Conservation (phyloP, 257 asterid genomes). For the Solanum pennellii region DNA sequence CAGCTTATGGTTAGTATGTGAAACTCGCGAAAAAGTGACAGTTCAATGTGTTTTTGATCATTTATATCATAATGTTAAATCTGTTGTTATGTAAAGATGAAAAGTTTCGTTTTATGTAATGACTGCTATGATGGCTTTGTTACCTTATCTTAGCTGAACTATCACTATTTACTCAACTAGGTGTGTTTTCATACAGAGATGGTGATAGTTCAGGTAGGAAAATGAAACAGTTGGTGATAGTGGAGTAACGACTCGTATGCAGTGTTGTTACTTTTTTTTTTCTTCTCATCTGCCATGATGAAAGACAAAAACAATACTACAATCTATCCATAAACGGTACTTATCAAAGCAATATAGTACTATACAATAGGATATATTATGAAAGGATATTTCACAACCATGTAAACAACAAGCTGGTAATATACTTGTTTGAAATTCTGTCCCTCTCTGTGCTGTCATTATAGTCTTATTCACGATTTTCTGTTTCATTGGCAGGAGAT, state of each 20-base stretch:
- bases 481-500: constrained; percentile 45
- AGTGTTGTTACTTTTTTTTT: neutral
- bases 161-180: neutral
- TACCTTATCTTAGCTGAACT: neutral
- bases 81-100: neutral
- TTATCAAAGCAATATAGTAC: neutral
- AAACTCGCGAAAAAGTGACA: neutral
- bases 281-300: neutral
- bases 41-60: neutral
- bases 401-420: neutral
- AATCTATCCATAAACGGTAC: neutral
- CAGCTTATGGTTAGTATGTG: neutral
- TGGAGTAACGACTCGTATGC: neutral
- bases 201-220: neutral
- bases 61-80: neutral
- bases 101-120: neutral
- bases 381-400: neutral
- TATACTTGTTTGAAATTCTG: neutral
- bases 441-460: neutral
- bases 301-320: neutral
- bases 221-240: neutral
- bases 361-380: neutral
- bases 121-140: neutral
- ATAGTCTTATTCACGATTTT: neutral
- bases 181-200: neutral